phyloP scores from a whole-genome alignment of 2,329 filamentous ascomycete genomes.

The Ophiostoma triangulosporum region DNA sequence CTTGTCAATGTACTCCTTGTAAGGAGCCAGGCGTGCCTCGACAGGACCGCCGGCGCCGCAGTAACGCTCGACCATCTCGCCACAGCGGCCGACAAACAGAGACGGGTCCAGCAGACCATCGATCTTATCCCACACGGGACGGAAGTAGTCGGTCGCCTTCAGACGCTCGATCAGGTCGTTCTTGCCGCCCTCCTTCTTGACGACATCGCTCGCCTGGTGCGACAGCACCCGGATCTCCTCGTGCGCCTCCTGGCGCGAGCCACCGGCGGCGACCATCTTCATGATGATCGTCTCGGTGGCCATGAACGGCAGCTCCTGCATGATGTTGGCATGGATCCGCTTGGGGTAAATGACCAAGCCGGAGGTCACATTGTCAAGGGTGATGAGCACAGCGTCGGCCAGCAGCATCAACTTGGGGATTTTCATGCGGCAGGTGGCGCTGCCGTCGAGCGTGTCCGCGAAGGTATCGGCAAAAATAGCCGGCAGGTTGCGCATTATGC shows the following conservation, averaged over 20 bases:
- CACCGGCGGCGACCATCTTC: conserved; percentile 58
- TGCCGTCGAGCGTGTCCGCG: conserved; percentile 59
- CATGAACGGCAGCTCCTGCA: conserved; percentile 65
- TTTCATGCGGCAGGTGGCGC: conserved; percentile 50
- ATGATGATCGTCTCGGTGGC: conserved; percentile 48
- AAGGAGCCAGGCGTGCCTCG: conserved; percentile 2
- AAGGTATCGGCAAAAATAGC: conserved; percentile 50
- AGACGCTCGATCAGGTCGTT: conserved; percentile 80
- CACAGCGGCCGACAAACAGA: conserved; percentile 27
- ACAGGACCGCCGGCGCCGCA: conserved; percentile 9
- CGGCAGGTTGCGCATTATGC: conserved; percentile 20
- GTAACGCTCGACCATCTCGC: conserved; percentile 28
- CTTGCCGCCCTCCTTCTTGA: conserved; percentile 38
- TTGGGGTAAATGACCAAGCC: conserved; percentile 66
- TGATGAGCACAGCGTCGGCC: conserved; percentile 53
- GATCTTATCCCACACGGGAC: conserved; percentile 50
- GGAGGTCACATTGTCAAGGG: conserved; percentile 47
- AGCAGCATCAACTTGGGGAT: conserved; percentile 55
- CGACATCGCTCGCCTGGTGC: conserved; percentile 55
- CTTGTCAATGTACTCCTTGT: conserved; percentile 7
- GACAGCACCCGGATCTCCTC: conserved; percentile 76
- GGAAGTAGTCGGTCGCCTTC: conserved; percentile 58
- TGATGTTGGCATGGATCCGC: conserved; percentile 52
- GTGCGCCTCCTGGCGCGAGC: conserved; percentile 67
- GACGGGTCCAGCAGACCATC: conserved; percentile 14